Conservation (phyloP, 768 basidiomycete species). For the Trichaptum fuscoviolaceum region DNA sequence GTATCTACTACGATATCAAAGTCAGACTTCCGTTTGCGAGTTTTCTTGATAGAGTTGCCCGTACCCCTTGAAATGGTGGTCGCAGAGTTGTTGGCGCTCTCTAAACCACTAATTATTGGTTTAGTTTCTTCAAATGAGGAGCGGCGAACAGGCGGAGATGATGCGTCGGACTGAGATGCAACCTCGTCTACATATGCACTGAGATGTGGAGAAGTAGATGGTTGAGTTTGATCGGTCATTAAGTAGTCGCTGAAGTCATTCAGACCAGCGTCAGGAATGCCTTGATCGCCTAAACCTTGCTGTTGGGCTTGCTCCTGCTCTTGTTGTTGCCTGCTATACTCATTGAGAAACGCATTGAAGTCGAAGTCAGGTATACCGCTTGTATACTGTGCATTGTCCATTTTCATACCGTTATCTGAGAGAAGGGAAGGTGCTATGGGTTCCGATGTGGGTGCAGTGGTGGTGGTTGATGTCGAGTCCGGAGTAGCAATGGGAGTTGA, state of each 20-base stretch:
- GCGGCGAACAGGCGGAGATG: conserved; percentile 2
- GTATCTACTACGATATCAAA: conserved; percentile 19
- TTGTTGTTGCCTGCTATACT: conserved; percentile 28
- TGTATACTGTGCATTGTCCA: not conserved
- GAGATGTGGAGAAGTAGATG: conserved; percentile 30
- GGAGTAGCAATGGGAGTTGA: not conserved
- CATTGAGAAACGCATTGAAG: conserved; percentile 36
- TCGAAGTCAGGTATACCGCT: conserved; percentile 26
- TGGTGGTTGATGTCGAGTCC: not conserved
- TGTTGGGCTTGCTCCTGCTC: conserved; percentile 27
- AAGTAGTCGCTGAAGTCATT: conserved; percentile 23
- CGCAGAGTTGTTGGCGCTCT: not conserved
- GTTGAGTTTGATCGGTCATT: conserved; percentile 22
- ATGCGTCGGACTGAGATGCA: conserved; percentile 21
- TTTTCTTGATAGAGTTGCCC: conserved; percentile 7
- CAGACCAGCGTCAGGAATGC: conserved; percentile 25
- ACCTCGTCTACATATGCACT: conserved; percentile 41
- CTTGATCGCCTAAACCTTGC: conserved; percentile 25
- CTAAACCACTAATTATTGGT: not conserved
- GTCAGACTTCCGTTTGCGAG: conserved; percentile 28
- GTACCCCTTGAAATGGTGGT: conserved; percentile 1
- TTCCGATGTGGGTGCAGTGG: not conserved
- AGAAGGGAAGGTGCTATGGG: not conserved
- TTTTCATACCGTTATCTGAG: not conserved
- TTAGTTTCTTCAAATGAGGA: not conserved